These are phyloP conservation scores for Umbellularia californica DNA, from an alignment of 164 flowering plant genomes.

Conservation along the genomic window DNA sequence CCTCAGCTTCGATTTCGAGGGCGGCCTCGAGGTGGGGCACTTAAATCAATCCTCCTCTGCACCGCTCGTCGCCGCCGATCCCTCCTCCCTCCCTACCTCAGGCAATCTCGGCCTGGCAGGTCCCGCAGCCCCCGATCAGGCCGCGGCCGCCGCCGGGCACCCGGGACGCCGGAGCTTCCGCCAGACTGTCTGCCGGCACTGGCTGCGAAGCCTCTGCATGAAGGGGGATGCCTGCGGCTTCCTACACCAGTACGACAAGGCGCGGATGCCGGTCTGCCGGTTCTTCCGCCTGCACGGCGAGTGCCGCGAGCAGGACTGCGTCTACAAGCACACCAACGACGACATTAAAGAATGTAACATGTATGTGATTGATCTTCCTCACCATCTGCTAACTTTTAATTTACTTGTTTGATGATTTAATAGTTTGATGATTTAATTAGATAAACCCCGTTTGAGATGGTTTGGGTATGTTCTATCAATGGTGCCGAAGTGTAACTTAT, in stretches of 20 bases:
- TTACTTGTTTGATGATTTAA: too few relatives aligned
- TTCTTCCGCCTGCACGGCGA: constrained; percentile 86
- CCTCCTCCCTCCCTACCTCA: constrained; percentile 20
- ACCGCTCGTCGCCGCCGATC: constrained; percentile 24
- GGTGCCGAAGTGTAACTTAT: too few relatives aligned
- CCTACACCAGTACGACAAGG: constrained; percentile 92
- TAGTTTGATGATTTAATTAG: too few relatives aligned
- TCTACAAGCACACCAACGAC: constrained; percentile 93
- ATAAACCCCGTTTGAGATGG: too few relatives aligned
- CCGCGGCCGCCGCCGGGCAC: constrained; percentile 4
- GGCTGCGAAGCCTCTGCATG: constrained; percentile 96
- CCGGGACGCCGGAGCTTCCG: constrained; percentile 72
- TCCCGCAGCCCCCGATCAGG: constrained; percentile 8
- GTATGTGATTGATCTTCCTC: constrained; percentile 31
- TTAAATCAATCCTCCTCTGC: constrained; percentile 49
- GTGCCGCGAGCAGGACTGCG: constrained; percentile 98
- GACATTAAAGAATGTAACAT: constrained; percentile 98
- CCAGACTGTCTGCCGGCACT: constrained; percentile 98
- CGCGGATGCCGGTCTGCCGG: constrained; percentile 94
- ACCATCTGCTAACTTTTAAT: too few relatives aligned
- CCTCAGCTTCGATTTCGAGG: constrained; percentile 95
- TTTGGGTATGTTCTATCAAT: too few relatives aligned
- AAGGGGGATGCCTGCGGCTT: constrained; percentile 99
- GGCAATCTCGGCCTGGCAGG: constrained; percentile 10
- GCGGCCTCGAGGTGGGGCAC: constrained; percentile 73